Conservation (phyloP, 805 yeast species). For the Wickerhamomyces chambardii region DNA sequence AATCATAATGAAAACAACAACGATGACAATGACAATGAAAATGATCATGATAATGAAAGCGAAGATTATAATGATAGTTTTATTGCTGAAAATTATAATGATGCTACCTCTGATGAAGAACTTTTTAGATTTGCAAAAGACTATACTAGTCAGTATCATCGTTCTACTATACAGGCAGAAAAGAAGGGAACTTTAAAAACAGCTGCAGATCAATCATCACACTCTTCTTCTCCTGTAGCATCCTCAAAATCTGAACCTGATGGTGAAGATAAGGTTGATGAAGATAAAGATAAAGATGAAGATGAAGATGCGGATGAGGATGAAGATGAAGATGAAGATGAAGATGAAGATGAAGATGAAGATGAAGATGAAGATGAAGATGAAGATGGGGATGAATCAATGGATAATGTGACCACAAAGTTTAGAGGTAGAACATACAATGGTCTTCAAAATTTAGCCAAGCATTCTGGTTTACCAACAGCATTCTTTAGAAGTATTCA, state of each 20-base stretch:
- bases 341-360: neutral
- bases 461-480: conserved; percentile 13
- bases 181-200: too few relatives aligned
- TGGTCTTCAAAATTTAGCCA: conserved; percentile 9
- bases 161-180: too few relatives aligned
- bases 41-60: neutral
- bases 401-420: conserved; percentile 1
- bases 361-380: neutral
- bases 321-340: neutral
- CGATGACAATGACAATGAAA: neutral
- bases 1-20: too few relatives aligned
- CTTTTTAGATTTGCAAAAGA: too few relatives aligned
- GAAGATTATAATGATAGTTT: neutral
- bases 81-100: neutral
- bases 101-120: neutral
- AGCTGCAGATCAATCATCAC: too few relatives aligned
- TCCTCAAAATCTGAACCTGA: neutral
- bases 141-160: too few relatives aligned
- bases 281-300: neutral
- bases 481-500: conserved; percentile 7
- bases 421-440: conserved; percentile 14
- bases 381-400: neutral
- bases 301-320: neutral
- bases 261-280: neutral
- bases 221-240: neutral